Evolutionary conservation across 176 grass and related monocot genomes (phyloP).

Genomic region (Eremochloa ophiuroides): DNA sequence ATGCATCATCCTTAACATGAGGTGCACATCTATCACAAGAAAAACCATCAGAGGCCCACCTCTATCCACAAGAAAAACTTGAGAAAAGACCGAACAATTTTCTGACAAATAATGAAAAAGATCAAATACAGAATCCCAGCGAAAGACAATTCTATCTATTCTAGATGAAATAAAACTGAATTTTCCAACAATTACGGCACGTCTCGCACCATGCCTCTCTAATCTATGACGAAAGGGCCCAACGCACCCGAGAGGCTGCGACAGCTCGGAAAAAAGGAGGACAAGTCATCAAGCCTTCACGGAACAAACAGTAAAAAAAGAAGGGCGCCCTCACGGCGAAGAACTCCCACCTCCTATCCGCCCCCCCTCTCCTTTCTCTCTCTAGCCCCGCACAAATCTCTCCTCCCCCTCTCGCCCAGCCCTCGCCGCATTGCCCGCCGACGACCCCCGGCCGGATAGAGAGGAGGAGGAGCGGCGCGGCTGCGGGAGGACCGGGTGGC

Average conservation of each 20-base stretch:
- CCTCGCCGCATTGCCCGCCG: conserved; percentile 39
- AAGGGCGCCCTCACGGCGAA: no score
- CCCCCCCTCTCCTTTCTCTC: no score
- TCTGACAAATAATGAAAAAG: background rate
- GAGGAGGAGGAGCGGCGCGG: conserved; percentile 22
- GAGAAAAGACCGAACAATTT: background rate
- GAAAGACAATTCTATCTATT: background rate
- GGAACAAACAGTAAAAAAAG: background rate
- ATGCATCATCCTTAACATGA: background rate
- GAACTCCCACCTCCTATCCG: no score
- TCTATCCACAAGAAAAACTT: background rate
- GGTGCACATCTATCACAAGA: background rate
- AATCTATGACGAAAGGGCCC: background rate
- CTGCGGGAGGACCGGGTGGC: background rate
- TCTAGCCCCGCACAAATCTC: conserved; percentile 40
- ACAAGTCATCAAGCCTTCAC: background rate
- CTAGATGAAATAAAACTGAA: background rate
- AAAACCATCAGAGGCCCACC: background rate
- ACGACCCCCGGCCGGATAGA: conserved; percentile 19
- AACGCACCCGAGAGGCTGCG: background rate
- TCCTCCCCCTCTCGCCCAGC: conserved; percentile 14
- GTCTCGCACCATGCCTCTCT: background rate
- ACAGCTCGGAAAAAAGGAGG: background rate
- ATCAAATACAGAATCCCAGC: background rate
- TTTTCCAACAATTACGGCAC: background rate